These are phyloP conservation scores for Petunia hybrid DNA, from an alignment of 305 asterid species.

Conservation along the genomic window DNA sequence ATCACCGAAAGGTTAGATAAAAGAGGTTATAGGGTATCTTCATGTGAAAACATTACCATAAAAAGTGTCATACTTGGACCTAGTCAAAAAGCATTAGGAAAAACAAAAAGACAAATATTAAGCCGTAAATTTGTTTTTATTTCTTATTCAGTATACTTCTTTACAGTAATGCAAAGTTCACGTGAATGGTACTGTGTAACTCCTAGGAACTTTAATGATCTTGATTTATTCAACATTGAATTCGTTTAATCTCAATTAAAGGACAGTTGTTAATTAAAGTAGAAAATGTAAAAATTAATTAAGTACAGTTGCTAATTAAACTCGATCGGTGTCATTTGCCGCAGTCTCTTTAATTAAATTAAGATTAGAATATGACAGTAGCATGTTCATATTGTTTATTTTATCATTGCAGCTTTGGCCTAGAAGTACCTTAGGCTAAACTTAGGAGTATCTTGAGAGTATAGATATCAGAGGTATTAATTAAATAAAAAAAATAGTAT, in stretches of 20 bases:
- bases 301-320: neutral
- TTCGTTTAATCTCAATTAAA: neutral
- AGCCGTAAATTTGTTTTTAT: neutral
- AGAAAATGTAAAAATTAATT: neutral
- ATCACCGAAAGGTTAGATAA: neutral
- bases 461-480: neutral
- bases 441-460: neutral
- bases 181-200: conserved; percentile 2
- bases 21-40: neutral
- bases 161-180: conserved; percentile 17
- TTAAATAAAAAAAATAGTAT: no score
- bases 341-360: neutral
- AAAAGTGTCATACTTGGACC: neutral
- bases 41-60: conserved; percentile 6
- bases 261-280: neutral
- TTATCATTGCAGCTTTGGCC: neutral
- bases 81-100: conserved; percentile 1
- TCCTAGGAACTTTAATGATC: conserved; percentile 23
- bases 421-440: neutral
- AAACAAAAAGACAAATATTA: neutral
- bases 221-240: neutral
- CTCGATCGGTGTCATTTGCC: neutral
- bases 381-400: neutral
- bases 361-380: neutral
- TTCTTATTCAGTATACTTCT: neutral